Evolutionary conservation across 2,329 filamentous ascomycete species (phyloP).

Genomic region (Phialophora chinensis): DNA sequence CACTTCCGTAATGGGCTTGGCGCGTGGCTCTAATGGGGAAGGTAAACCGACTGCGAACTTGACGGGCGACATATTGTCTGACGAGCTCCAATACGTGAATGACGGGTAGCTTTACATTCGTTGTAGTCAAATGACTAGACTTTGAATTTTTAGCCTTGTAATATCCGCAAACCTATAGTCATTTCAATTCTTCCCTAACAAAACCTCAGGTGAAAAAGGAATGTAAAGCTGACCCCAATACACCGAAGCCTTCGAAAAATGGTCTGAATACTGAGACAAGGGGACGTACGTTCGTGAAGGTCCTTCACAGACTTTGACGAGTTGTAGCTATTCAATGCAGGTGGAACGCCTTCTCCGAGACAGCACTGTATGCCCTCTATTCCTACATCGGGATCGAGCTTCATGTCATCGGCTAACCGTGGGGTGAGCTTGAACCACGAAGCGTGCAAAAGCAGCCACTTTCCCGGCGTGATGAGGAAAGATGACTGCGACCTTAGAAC

Average conservation of each 20-base stretch:
- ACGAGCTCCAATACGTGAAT: too few relatives aligned
- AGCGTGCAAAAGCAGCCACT: neutral
- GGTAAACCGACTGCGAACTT: slow-evolving; percentile 4
- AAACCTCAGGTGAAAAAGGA: too few relatives aligned
- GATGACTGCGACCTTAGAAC: too few relatives aligned
- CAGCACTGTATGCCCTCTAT: neutral
- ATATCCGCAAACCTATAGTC: too few relatives aligned
- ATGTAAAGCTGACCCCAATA: too few relatives aligned
- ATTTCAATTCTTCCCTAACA: too few relatives aligned
- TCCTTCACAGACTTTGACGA: neutral
- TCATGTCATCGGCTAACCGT: neutral
- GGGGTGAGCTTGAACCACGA: neutral
- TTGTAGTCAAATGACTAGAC: too few relatives aligned
- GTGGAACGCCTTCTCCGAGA: neutral
- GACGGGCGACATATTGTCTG: neutral
- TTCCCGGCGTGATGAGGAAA: too few relatives aligned
- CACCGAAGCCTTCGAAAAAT: too few relatives aligned
- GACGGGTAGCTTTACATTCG: too few relatives aligned
- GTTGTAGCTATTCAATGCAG: neutral
- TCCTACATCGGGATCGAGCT: neutral
- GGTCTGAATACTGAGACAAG: too few relatives aligned
- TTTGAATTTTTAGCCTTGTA: too few relatives aligned
- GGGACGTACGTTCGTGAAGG: neutral
- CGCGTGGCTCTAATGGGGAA: neutral
- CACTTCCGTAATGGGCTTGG: slow-evolving; percentile 20